These are phyloP conservation scores for Rhizophagus sp. DNA, from an alignment of 192 early-diverging fungal genomes.

Conservation along the genomic window DNA sequence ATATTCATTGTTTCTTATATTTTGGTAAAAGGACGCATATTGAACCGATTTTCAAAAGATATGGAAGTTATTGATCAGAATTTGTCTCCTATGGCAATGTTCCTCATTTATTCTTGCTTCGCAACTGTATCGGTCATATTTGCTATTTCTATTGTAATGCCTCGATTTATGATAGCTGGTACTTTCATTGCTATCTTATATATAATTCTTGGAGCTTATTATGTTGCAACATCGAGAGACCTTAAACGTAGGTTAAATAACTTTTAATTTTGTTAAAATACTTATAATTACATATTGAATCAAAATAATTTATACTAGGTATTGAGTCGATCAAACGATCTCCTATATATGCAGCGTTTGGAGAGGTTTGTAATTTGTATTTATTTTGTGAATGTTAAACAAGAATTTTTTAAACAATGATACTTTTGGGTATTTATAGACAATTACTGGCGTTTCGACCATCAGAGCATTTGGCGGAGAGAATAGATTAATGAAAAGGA, in stretches of 20 bases:
- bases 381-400: slow-evolving; percentile 49
- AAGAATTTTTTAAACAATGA: slow-evolving; percentile 75
- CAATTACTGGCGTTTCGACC: slow-evolving; percentile 71
- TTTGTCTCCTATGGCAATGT: slow-evolving; percentile 51
- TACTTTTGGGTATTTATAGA: slow-evolving; percentile 82
- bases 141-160: slow-evolving; percentile 67
- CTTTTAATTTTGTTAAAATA: background rate
- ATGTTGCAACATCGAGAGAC: slow-evolving; percentile 80
- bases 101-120: slow-evolving; percentile 53
- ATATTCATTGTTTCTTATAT: background rate
- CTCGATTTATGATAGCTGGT: slow-evolving; percentile 71
- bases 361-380: slow-evolving; percentile 38
- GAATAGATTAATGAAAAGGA: slow-evolving; percentile 63
- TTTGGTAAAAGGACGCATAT: slow-evolving; percentile 41
- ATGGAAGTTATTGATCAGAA: slow-evolving; percentile 78
- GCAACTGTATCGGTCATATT: slow-evolving; percentile 58
- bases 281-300: background rate
- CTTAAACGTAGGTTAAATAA: slow-evolving; percentile 65
- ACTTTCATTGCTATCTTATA: slow-evolving; percentile 59
- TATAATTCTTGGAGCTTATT: slow-evolving; percentile 66
- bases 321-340: slow-evolving; percentile 59
- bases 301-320: background rate
- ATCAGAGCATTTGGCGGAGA: slow-evolving; percentile 85
- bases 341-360: slow-evolving; percentile 73
- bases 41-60: slow-evolving; percentile 89